Percentiles rank a stretch among this genome's conserved stretches.
These are phyloP conservation scores for Henckelia pumila DNA, from an alignment of 257 asterid species.

Conservation along the genomic window DNA sequence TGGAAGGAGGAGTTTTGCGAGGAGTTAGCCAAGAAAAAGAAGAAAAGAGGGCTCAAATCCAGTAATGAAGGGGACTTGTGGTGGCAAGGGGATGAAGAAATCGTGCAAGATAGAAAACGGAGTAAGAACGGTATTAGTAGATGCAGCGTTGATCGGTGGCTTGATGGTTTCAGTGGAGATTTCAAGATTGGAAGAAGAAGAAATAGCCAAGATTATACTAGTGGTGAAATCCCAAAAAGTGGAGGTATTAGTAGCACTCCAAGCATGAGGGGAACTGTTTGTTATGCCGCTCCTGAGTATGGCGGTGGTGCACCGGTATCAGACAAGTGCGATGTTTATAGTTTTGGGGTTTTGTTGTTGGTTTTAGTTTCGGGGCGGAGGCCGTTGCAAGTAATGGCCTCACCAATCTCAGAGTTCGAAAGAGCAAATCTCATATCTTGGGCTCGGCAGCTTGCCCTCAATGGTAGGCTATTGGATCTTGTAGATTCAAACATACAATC, in stretches of 20 bases:
- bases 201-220: conserved; percentile 69
- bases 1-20: conserved; percentile 97
- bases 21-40: conserved; percentile 72
- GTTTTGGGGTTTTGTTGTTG: conserved; percentile 78
- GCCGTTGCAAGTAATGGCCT: conserved; percentile 90
- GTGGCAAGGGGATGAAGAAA: conserved; percentile 83
- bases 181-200: conserved; percentile 61
- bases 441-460: conserved; percentile 82
- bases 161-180: conserved; percentile 83
- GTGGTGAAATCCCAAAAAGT: conserved; percentile 73
- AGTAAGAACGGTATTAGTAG: conserved; percentile 53
- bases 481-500: not conserved
- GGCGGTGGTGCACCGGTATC: conserved; percentile 72
- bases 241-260: conserved; percentile 96
- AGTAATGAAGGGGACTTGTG: conserved; percentile 51
- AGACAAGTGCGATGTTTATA: conserved; percentile 84
- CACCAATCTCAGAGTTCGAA: conserved; percentile 89
- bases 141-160: conserved; percentile 76
- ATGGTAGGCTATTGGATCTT: conserved; percentile 50
- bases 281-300: conserved; percentile 85
- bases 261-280: conserved; percentile 94
- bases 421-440: conserved; percentile 89
- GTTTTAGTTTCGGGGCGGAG: conserved; percentile 75
- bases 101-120: conserved; percentile 49
- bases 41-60: conserved; percentile 39